phyloP scores from a whole-genome alignment of 148 eudicot species.

The Bassia scoparia region DNA sequence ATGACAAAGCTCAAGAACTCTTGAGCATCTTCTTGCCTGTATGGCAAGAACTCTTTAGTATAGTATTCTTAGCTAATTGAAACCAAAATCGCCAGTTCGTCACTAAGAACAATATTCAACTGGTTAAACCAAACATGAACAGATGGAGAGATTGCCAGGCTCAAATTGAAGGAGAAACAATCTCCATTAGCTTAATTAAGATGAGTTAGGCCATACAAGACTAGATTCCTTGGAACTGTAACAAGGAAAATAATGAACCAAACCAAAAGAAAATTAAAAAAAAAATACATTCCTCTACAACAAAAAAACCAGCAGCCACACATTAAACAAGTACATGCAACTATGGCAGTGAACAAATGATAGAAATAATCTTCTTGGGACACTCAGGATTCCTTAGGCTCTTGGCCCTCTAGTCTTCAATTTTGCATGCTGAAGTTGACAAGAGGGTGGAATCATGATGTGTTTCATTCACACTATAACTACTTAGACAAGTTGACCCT shows the following conservation, averaged over 20 bases:
- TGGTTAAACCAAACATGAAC: not conserved
- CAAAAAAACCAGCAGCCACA: not conserved
- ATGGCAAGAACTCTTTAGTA: constrained; percentile 13
- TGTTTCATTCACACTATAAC: no score
- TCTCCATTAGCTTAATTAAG: not conserved
- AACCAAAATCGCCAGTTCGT: not conserved
- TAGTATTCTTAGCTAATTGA: not conserved
- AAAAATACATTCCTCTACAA: not conserved
- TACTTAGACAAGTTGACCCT: no score
- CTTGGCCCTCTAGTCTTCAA: not conserved
- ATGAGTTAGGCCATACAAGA: no score
- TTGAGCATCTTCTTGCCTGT: constrained; percentile 99
- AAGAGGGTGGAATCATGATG: no score
- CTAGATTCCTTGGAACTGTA: not conserved
- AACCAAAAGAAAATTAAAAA: no score
- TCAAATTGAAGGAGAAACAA: not conserved
- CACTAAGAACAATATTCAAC: not conserved
- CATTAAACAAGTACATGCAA: not conserved
- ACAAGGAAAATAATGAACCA: not conserved
- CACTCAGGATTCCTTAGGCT: not conserved
- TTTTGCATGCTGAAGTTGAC: no score
- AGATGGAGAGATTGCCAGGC: not conserved
- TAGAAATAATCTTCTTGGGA: not conserved
- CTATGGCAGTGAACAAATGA: not conserved
- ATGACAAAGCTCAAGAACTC: constrained; percentile 89